These are phyloP conservation scores for Caryopteris hybrid DNA, from an alignment of 305 asterid species.

Conservation along the genomic window DNA sequence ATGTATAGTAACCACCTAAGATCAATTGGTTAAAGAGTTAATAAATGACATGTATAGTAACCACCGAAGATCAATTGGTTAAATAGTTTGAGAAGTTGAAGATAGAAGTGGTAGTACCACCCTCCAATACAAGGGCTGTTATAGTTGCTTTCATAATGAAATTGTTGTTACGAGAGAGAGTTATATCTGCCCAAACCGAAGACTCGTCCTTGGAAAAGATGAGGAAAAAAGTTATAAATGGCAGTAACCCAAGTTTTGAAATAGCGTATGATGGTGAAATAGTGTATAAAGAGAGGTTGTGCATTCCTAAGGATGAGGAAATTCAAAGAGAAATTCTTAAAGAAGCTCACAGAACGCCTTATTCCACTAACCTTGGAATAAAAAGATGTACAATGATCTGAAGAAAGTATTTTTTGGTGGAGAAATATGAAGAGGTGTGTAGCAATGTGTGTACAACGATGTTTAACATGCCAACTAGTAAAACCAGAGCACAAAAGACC, in stretches of 20 bases:
- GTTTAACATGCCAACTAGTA: not conserved
- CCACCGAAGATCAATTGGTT: no score
- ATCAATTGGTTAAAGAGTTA: no score
- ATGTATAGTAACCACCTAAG: no score
- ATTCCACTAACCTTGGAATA: not conserved
- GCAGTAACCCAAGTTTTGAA: not conserved
- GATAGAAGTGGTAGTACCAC: no score
- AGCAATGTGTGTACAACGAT: not conserved
- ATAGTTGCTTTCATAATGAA: no score
- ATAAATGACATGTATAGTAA: not conserved
- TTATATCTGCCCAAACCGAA: no score
- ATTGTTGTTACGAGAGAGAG: no score
- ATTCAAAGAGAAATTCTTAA: not conserved
- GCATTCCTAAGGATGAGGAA: not conserved
- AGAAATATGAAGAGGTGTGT: not conserved
- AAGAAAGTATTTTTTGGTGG: not conserved
- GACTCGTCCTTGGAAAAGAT: no score
- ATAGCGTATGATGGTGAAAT: not conserved
- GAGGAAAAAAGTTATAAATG: not conserved
- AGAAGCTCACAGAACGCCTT: not conserved
- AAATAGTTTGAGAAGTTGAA: no score
- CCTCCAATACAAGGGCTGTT: no score
- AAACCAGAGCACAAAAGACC: not conserved
- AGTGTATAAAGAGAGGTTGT: not conserved
- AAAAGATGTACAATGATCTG: not conserved